Percentiles rank a stretch among this genome's conserved stretches.
Evolutionary conservation across 2,329 filamentous ascomycete genomes (phyloP).

Genomic region (Fusarium lyarnte): DNA sequence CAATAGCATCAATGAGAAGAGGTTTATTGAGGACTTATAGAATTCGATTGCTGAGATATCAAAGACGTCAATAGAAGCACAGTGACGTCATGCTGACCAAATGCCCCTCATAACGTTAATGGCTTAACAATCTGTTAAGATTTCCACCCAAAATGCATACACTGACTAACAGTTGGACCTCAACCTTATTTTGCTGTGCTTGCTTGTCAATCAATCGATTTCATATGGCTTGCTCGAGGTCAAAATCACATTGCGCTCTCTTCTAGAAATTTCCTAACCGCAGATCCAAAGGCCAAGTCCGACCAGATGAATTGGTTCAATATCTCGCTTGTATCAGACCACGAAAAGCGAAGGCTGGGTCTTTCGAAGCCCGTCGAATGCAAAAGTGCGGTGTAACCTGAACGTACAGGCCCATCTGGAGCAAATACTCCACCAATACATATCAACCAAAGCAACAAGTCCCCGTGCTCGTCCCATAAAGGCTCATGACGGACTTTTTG

Average conservation of each 20-base stretch:
- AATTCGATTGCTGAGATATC: neutral
- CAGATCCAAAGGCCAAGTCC: neutral
- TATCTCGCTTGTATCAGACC: neutral
- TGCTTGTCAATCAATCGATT: too few species aligned
- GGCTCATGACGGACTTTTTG: neutral
- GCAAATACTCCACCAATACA: conserved; percentile 1
- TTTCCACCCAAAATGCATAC: accelerated
- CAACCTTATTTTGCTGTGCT: accelerated
- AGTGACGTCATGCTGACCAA: conserved; percentile 3
- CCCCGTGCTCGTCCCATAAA: accelerated
- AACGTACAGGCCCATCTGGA: neutral
- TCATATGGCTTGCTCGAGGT: neutral
- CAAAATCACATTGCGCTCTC: neutral
- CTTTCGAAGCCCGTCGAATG: neutral
- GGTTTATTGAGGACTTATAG: accelerated
- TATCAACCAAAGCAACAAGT: neutral
- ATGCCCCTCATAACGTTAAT: neutral
- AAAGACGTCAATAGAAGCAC: conserved; percentile 4
- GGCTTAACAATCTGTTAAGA: neutral
- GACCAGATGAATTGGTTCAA: conserved; percentile 4
- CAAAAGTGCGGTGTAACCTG: neutral
- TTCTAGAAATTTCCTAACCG: neutral
- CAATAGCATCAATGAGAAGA: accelerated
- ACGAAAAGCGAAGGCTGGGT: accelerated
- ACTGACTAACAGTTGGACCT: neutral